A percentile compares a stretch with the other conserved stretches of the same genome.
Conservation (phyloP, 495 filamentous ascomycete genomes). For the Penicillium roqueforti region DNA sequence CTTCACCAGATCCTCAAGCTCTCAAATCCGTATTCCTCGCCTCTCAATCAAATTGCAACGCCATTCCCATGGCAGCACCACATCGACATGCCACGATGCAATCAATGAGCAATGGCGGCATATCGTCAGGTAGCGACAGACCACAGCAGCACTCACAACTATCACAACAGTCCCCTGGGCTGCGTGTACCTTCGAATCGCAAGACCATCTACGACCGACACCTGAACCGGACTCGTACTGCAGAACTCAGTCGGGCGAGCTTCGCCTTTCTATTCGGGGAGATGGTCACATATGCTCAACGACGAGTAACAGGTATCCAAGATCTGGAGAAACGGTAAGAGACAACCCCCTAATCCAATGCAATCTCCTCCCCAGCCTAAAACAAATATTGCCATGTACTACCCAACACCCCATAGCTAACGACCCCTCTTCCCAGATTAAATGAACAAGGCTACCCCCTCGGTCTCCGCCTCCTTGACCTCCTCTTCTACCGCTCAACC, state of each 20-base stretch:
- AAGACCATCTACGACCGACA: conserved; percentile 98
- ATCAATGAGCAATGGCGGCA: conserved; percentile 31
- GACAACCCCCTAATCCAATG: neutral
- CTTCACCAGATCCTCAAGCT: neutral
- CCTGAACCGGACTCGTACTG: conserved; percentile 78
- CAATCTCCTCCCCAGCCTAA: neutral
- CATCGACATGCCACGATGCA: conserved; percentile 37
- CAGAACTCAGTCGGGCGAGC: conserved; percentile 83
- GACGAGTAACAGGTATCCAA: conserved; percentile 82
- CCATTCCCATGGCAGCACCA: conserved; percentile 32
- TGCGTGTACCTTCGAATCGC: conserved; percentile 88
- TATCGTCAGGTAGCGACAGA: conserved; percentile 26
- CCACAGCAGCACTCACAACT: conserved; percentile 27
- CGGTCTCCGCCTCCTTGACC: conserved; percentile 89
- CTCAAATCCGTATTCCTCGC: neutral
- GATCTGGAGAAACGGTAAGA: conserved; percentile 85
- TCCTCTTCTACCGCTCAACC: conserved; percentile 67
- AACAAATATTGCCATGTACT: neutral
- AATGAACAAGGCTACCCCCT: conserved; percentile 95
- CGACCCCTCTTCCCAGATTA: conserved; percentile 51
- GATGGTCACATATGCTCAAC: conserved; percentile 95
- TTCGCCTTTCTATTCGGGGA: conserved; percentile 96
- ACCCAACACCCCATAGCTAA: neutral
- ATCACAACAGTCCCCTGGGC: conserved; percentile 51
- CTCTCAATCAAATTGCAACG: neutral